A percentile compares a stretch with the other conserved stretches of the same genome.
Conservation (phyloP, 2,329 filamentous ascomycete genomes). For the Elsinoe perseae region DNA sequence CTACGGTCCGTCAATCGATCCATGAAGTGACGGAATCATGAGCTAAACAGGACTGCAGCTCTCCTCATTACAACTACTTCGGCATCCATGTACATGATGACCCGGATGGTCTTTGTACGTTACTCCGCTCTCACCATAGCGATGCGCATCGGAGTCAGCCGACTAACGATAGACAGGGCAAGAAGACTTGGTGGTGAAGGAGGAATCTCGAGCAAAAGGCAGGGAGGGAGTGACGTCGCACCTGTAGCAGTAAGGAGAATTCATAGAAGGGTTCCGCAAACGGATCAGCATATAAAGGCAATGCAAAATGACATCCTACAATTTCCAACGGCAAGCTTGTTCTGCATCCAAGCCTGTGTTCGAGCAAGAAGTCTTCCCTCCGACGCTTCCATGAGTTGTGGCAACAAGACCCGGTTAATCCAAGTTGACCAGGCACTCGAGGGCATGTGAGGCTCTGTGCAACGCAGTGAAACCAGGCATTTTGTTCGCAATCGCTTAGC, state of each 20-base stretch:
- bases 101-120: constrained; percentile 55
- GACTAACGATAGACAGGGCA: constrained; percentile 40
- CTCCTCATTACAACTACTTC: constrained; percentile 36
- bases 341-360: not conserved
- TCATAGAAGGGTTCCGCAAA: constrained; percentile 1
- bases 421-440: too few species aligned
- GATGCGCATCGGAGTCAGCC: not conserved
- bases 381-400: too few species aligned
- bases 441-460: not conserved
- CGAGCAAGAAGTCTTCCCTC: too few species aligned
- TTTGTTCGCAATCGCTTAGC: too few species aligned
- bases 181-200: constrained; percentile 62
- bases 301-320: not conserved
- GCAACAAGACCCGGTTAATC: too few species aligned
- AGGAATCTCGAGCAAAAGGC: not conserved
- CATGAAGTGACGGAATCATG: too few species aligned
- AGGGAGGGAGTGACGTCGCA: not conserved
- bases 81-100: constrained; percentile 60
- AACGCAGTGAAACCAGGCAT: too few species aligned
- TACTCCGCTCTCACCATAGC: not conserved
- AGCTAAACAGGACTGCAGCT: constrained; percentile 50
- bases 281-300: not conserved
- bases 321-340: not conserved
- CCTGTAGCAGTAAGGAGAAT: not conserved
- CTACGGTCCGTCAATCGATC: constrained; percentile 36